Base-by-base conservation (phyloP, 169 alveolate genomes). In the Ichthyophthirius multifiliis region DNA sequence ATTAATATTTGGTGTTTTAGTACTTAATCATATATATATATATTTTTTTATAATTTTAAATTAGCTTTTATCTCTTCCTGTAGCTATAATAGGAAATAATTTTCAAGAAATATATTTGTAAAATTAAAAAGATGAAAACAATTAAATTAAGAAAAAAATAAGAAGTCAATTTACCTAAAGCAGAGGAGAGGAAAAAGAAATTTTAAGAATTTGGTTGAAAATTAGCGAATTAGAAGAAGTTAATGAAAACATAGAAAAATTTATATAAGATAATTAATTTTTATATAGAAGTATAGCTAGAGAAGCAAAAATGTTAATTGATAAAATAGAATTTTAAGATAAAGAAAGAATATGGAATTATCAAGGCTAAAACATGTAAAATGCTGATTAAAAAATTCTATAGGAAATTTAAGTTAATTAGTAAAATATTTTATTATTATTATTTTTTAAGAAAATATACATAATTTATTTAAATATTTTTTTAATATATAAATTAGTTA, bases 81-180 rank as follows among this genome's bases (percentile, higher is more conserved):
- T 79, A 4, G 85, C 85, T 18, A 79, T 79, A 12, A 79, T 79
- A 10, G 85, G 85, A 44, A 79, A 79, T 79, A 79, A 79, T 30
- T 79, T 79, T 45, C 30, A 79, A 44, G 85, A 79, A 32, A 45
- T 65, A 16, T 79, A 79, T 67, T 34, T 65, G 13, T n/a, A 79
- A 37, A 79, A 47, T 30, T 32, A 79, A 64, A 65, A 67, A 71
- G 74, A 65, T 16, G 74, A 44, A 65, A 79, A 74, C 15, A 45
- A 46, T 3, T 23, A 6, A 35, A 32, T 55, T 23, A 79, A 75
- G 23, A 65, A 65, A 9, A 43, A 71, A 65, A 65, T 75, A 20
- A 65, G 67, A 27, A 39, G 27, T 35, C 34, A 48, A 6, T 65
- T 34, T 45, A 27, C 43, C 16, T 44, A 46, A 44, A 34, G 34